Evolutionary conservation across 2,329 filamentous ascomycete species (phyloP).

Genomic region (Chlorencoelia australis): DNA sequence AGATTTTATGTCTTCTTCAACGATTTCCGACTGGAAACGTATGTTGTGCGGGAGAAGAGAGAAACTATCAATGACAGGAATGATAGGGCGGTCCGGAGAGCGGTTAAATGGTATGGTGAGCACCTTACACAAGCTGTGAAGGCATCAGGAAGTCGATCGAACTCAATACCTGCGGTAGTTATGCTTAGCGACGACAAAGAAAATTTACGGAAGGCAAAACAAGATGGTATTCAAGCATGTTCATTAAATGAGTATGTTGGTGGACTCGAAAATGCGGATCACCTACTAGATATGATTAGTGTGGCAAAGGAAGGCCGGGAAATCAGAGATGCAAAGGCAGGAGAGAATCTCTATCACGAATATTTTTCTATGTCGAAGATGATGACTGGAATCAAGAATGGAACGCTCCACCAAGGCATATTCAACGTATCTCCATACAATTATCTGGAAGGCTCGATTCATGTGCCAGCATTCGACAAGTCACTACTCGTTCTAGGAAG

Average conservation of each 20-base stretch:
- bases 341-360: constrained; percentile 72
- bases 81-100: constrained; percentile 77
- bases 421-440: constrained; percentile 98
- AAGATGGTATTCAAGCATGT: constrained; percentile 60
- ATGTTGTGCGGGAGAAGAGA: constrained; percentile 61
- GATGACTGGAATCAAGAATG: constrained; percentile 85
- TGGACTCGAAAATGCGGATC: constrained; percentile 72
- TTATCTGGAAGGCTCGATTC: constrained; percentile 87
- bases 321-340: constrained; percentile 51
- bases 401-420: constrained; percentile 82
- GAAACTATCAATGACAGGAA: constrained; percentile 96
- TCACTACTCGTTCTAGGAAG: constrained; percentile 78
- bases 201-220: constrained; percentile 72
- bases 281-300: constrained; percentile 86
- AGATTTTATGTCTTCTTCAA: constrained; percentile 99
- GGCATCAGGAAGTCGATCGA: constrained; percentile 38
- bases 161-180: constrained; percentile 63
- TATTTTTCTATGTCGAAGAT: constrained; percentile 84
- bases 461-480: constrained; percentile 83
- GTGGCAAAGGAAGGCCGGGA: constrained; percentile 61
- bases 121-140: constrained; percentile 61
- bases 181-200: constrained; percentile 92
- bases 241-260: constrained; percentile 71
- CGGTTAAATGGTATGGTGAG: constrained; percentile 81
- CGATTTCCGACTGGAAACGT: constrained; percentile 89